Evolutionary conservation across 2,329 filamentous ascomycete species (phyloP), one percentile per base, ranked within the genome.

Genomic region (Apiospora marii): DNA sequence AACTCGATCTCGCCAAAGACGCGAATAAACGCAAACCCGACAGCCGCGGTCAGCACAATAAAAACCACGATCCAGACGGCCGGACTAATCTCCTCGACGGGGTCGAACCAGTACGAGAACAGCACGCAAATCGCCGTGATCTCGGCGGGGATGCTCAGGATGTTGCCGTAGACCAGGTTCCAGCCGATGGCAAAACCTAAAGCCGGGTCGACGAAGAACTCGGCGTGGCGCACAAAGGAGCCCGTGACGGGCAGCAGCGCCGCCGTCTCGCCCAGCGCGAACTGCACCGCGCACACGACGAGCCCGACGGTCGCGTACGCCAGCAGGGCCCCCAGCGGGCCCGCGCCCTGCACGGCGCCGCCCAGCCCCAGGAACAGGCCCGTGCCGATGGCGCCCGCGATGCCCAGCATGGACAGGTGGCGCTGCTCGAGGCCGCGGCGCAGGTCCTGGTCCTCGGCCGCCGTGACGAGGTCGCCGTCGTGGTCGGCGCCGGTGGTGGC

Each of bases 281-380:
- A 91, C 93, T 96, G 95, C 76, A 96, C 93, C 58, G 94, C 84
- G 82, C 91, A 96, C 76, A 96, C 94, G 73, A 96, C 83, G 67
- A 92, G 82, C 75, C 92, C 92, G 76, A 94, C 88, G 74, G 92
- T 81, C 48, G 89, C 86, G 83, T 94, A 94, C 10, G 91, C 91
- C 80, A 94, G 92, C 76, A 94, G 86, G 79, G 94, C 90, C 10
- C 92, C 90, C 27, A 85, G 92, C 68, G 92, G 92, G 0, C 87
- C 87, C 69, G 86, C 85, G 75, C 86, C 83, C 27, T 85, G 86
- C 43, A 89, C 84, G 3, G 86, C 86, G 79, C 86, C 86, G 72
- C 87, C 87, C 51, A 89, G 91, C 74, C 92, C 92, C 77, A 94
- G 92, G 75, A 94, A 92, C 71, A 94, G 85, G 81, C 92, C 92